Base-by-base conservation (phyloP, 139 green algal species). In the Chlamydomonas incerta region DNA sequence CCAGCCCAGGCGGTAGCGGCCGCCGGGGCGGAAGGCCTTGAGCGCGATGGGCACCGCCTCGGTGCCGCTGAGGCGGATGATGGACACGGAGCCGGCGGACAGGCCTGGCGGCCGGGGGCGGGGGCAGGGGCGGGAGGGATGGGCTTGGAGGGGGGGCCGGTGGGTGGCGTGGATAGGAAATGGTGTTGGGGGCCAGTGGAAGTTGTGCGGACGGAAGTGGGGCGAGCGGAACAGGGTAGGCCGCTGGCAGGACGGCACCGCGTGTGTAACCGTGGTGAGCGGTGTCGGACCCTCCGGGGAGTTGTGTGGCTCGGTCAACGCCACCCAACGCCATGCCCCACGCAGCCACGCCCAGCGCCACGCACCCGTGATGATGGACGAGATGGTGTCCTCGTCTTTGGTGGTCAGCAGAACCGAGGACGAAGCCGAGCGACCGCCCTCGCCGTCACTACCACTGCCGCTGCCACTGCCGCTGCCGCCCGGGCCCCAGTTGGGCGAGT, bases 11-110 rank as follows among this genome's bases (percentile, higher is more conserved):
- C 68, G 74, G 57, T 80, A 83, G 20, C 72, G 76, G 73, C 90
- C 87, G 0, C 88, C 88, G 0, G 90, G 93, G 1, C 77, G 76
- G 82, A 98, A 98, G 31, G 90, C 81, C 20, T 66, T 70, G 21
- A 33, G 55, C 5, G 89, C 85, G 9, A 89, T 84, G 2, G 77
- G 14, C 18, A 98, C 80, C 0, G 96, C 95, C 5, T 93, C 89
- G 66, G 47, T 76, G 37, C 96, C 96, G 57, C 93, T 97, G 9
- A 99, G 5, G 10, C 96, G 94, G 63, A 99, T 95, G 82, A 99
- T 96, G n/a, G 94, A 92, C 0, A 99, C 97, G 10, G 94, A 91
- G 17, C 95, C 95, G 47, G 95, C 89, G 34, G 87, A 77, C 63
- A 83, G 74, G 57, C 91, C 91, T 94, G 82, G 8, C 17, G 55